Percentiles rank a stretch among this genome's conserved stretches.
Evolutionary conservation across 1,284 basidiomycete species (phyloP).

Genomic region (Rhodofomes roseus): DNA sequence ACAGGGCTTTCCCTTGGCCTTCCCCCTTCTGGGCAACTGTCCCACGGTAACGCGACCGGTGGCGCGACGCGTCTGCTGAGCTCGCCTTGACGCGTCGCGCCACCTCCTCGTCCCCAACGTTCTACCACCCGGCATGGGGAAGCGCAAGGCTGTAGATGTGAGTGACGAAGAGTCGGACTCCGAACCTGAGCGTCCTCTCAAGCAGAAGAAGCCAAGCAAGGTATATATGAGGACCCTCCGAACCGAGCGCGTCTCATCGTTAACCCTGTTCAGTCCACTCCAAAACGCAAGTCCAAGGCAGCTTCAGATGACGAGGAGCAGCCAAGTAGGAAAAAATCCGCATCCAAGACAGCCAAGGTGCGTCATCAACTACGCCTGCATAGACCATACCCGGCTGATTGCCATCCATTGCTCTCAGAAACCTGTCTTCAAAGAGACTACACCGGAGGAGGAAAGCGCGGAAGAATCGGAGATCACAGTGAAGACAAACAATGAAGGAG

Average conservation of each 20-base stretch:
- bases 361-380: neutral
- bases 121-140: constrained; percentile 27
- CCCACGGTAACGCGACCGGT: constrained; percentile 13
- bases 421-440: neutral
- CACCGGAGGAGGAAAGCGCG: neutral
- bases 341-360: neutral
- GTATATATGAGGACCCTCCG: constrained; percentile 10
- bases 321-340: neutral
- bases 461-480: constrained; percentile 6
- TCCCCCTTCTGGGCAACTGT: constrained; percentile 13
- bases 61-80: neutral
- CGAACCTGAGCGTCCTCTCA: constrained; percentile 14
- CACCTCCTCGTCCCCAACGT: constrained; percentile 7
- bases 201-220: constrained; percentile 15
- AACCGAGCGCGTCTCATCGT: neutral
- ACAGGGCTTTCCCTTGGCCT: constrained; percentile 5
- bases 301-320: constrained; percentile 9
- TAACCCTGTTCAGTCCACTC: neutral
- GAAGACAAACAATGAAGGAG: constrained; percentile 43
- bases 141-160: constrained; percentile 30
- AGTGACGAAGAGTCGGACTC: constrained; percentile 27
- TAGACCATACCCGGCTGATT: neutral
- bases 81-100: constrained; percentile 13
- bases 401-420: neutral
- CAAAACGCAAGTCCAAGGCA: neutral